These are phyloP conservation scores for Capronia americana DNA, from an alignment of 2,329 filamentous ascomycete genomes.

Conservation along the genomic window DNA sequence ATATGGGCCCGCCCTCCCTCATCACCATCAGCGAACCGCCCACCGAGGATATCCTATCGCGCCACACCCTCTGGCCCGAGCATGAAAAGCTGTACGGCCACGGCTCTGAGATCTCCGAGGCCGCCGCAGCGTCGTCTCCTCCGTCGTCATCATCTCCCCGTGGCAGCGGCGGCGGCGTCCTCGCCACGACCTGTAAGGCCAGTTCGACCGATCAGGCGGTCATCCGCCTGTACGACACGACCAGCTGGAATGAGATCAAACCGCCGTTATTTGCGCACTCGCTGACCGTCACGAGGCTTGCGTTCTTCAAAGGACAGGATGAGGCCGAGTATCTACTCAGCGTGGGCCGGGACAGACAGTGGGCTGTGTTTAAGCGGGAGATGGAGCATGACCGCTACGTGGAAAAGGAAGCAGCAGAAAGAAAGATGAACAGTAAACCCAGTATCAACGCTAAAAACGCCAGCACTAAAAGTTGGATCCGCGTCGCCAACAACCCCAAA, in stretches of 20 bases:
- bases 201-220: constrained; percentile 94
- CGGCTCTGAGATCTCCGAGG: constrained; percentile 92
- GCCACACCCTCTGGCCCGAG: constrained; percentile 94
- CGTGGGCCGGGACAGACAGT: constrained; percentile 89
- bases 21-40: constrained; percentile 76
- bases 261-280: constrained; percentile 84
- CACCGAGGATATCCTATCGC: constrained; percentile 84
- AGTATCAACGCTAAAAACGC: constrained; percentile 20
- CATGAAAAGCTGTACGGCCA: constrained; percentile 97
- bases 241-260: constrained; percentile 83
- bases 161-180: constrained; percentile 69
- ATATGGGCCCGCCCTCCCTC: constrained; percentile 44
- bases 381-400: background rate
- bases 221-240: constrained; percentile 87
- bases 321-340: constrained; percentile 76
- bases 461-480: constrained; percentile 57
- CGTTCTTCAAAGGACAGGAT: constrained; percentile 71
- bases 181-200: constrained; percentile 92
- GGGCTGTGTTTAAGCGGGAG: constrained; percentile 75
- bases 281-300: constrained; percentile 80
- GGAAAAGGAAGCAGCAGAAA: background rate
- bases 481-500: constrained; percentile 74
- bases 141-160: constrained; percentile 51
- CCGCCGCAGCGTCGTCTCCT: constrained; percentile 77
- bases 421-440: background rate